phyloP scores from a whole-genome alignment of 306 rosid genomes.

The Ammopiptanthus mongolicus region DNA sequence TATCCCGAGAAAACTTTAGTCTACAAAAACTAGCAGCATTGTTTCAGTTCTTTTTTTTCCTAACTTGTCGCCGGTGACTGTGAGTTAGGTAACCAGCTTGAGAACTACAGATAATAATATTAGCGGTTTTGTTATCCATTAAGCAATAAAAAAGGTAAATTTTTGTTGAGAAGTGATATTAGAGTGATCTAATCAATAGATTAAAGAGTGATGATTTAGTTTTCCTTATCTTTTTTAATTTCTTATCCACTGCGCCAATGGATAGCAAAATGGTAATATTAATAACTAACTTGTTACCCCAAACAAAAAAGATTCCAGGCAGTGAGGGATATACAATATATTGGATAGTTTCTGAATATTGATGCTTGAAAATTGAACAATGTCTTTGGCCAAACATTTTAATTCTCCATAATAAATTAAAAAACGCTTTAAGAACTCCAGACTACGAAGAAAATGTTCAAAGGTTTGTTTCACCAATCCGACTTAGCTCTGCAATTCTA shows the following conservation, averaged over 20 bases:
- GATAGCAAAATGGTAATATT: too few relatives aligned
- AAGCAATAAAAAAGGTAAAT: too few relatives aligned
- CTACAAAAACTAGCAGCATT: neutral
- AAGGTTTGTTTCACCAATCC: neutral
- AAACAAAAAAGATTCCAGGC: neutral
- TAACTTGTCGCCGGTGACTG: neutral
- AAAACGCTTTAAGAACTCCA: neutral
- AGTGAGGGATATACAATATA: neutral
- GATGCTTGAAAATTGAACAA: neutral
- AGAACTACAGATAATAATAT: neutral
- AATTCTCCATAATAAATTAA: neutral
- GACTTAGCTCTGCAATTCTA: neutral
- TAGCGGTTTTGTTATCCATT: too few relatives aligned
- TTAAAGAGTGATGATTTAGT: too few relatives aligned
- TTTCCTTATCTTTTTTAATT: too few relatives aligned
- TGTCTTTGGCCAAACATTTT: neutral
- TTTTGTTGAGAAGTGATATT: too few relatives aligned
- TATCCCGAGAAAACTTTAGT: conserved; percentile 11
- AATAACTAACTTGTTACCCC: neutral
- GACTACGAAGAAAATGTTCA: conserved; percentile 5
- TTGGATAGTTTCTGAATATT: neutral
- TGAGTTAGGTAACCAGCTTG: neutral
- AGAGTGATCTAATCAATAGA: too few relatives aligned
- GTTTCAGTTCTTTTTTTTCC: neutral
- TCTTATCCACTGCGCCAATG: too few relatives aligned